phyloP scores from a whole-genome alignment of 768 basidiomycete species.

The Xerocomellus amylosporus region DNA sequence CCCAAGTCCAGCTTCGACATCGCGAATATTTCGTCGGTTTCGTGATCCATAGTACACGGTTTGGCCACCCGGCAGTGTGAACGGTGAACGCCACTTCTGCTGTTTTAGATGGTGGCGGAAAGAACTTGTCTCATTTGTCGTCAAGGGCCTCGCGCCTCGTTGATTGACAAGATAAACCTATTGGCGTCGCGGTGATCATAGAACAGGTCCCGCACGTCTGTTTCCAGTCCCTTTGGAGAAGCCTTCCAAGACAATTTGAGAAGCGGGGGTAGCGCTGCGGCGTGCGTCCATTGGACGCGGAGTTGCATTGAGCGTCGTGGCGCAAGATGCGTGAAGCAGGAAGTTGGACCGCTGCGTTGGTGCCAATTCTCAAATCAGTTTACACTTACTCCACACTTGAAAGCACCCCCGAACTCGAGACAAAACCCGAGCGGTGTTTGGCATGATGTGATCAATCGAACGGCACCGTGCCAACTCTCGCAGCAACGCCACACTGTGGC shows the following conservation, averaged over 20 bases:
- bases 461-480: background rate
- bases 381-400: conserved; percentile 1
- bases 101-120: background rate
- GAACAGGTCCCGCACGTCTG: background rate
- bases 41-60: background rate
- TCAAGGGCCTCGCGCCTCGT: background rate
- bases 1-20: background rate
- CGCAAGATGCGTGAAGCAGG: conserved; percentile 1
- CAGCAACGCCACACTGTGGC: background rate
- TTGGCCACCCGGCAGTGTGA: background rate
- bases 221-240: background rate
- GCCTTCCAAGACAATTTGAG: background rate
- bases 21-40: background rate
- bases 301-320: conserved; percentile 10
- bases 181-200: conserved; percentile 8
- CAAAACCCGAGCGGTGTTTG: background rate
- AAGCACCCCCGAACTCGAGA: conserved; percentile 10
- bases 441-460: conserved; percentile 2
- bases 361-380: conserved; percentile 7
- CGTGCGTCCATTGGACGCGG: conserved; percentile 2
- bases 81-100: conserved; percentile 4
- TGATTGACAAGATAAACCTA: conserved; percentile 9
- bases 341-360: background rate
- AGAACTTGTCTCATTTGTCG: background rate
- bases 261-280: background rate